Conservation (phyloP, 129 eudicot species). For the carrot (Daucus carota) region DNA sequence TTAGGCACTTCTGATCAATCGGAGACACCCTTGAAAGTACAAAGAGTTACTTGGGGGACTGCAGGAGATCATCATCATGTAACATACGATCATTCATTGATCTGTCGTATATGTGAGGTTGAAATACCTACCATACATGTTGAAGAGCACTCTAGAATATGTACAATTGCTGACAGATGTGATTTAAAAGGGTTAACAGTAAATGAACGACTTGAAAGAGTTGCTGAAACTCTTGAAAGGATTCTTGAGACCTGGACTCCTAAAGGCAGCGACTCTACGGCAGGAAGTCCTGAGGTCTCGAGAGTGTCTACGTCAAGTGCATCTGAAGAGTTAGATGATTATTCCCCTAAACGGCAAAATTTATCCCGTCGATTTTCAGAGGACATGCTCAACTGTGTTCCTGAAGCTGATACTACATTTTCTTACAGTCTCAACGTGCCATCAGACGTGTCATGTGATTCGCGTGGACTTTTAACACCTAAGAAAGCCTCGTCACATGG, state of each 20-base stretch:
- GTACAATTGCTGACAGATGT: constrained; percentile 93
- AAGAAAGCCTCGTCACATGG: constrained; percentile 54
- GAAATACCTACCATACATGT: constrained; percentile 87
- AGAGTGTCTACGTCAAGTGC: constrained; percentile 41
- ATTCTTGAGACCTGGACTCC: constrained; percentile 79
- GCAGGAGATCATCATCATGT: constrained; percentile 52
- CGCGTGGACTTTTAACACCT: constrained; percentile 33
- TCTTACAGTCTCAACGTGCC: constrained; percentile 35
- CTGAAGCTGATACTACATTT: constrained; percentile 36
- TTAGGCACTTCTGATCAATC: constrained; percentile 30
- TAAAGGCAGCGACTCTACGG: constrained; percentile 31
- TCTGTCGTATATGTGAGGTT: constrained; percentile 97
- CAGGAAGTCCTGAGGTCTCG: constrained; percentile 47
- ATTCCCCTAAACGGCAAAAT: constrained; percentile 41
- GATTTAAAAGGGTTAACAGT: constrained; percentile 87
- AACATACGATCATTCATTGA: constrained; percentile 68
- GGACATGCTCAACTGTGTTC: constrained; percentile 41
- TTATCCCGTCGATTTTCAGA: constrained; percentile 35
- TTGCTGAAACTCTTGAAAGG: constrained; percentile 78
- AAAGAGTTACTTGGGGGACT: constrained; percentile 35
- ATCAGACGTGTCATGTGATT: constrained; percentile 32
- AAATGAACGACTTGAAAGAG: constrained; percentile 83
- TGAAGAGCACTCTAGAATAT: constrained; percentile 92
- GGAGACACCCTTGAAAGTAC: constrained; percentile 37
- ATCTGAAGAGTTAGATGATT: constrained; percentile 47